Evolutionary conservation across 441 rosid genomes (phyloP).

Genomic region (Manihot esculenta): DNA sequence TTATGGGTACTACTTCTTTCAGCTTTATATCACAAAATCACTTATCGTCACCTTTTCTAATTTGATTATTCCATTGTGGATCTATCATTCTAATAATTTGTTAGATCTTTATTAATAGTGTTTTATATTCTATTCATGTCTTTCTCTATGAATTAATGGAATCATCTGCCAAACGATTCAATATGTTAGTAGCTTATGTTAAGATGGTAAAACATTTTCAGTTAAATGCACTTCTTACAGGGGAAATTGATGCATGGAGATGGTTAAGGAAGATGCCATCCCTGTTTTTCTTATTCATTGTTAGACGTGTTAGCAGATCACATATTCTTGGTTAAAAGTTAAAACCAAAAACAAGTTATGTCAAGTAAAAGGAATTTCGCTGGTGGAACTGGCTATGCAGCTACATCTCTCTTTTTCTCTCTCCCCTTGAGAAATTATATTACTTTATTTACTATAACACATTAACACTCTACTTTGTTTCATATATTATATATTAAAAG

Average conservation of each 20-base stretch:
- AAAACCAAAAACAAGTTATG: neutral
- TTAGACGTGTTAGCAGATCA: neutral
- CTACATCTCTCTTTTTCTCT: neutral
- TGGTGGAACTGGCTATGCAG: neutral
- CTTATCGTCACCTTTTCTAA: neutral
- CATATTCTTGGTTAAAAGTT: neutral
- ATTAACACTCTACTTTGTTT: neutral
- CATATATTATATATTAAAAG: neutral
- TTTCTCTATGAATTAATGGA: neutral
- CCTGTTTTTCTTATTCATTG: neutral
- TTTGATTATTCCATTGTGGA: neutral
- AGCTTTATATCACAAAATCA: neutral
- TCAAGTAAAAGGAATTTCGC: neutral
- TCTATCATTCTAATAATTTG: neutral
- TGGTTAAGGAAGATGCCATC: neutral
- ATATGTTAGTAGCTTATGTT: neutral
- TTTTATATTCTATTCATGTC: neutral
- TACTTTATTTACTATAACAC: neutral
- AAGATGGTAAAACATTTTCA: neutral
- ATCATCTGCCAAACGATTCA: neutral
- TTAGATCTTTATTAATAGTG: neutral
- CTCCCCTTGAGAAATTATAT: neutral
- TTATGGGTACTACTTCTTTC: conserved; percentile 50
- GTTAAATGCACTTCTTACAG: neutral
- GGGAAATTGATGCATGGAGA: neutral